Base-by-base conservation (phyloP, 2,329 filamentous ascomycete genomes). In the Epichloe baconii region DNA sequence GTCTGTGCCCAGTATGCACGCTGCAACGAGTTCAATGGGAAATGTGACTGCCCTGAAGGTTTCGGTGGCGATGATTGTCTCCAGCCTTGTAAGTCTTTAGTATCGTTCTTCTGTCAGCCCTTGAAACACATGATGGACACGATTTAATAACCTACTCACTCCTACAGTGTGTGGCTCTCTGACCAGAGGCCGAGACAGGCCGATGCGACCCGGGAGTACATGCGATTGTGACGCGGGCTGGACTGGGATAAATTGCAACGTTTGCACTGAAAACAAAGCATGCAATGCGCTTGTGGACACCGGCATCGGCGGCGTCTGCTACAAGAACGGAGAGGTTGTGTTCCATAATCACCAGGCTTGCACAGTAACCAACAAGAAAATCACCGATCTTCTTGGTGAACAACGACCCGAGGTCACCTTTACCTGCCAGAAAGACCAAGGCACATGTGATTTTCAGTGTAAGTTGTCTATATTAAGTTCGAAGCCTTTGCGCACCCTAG, bases 331-430 rank as follows among this genome's bases (percentile, higher is more conserved):
- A 44, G 81, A 95, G 58, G 84, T 94, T 11, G 84, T 97, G 56
- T 89, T 93, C 60, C 82, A 94, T 69, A 98, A 97, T 72, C 91
- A 89, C 70, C 94, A 98, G 70, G 93, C 95, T 72, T 98, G 93
- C 70, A 88, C 94, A 67, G 93, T 98, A 57, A 97, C 90, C 51
- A 98, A 98, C 71, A 80, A 82, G 67, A 93, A 95, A 73, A 98
- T 98, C 62, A 75, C 91, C 51, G 82, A 90, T 55, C 82, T 91
- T 63, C 77, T 98, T 47, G 86, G 89, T 60, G 83, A 85, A 44
- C 80, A 89, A 68, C 85, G 87, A 53, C 90, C 93, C 0, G 86
- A 98, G 67, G 93, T 94, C 23, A 98, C 93, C 1, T 98, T 98
- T 64, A 88, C 85, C 34, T 98, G 93, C 67, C 81, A 90, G 62